These are phyloP conservation scores for Purpureocillium takamizusanense DNA, from an alignment of 2,329 filamentous ascomycete species.

Conservation along the genomic window DNA sequence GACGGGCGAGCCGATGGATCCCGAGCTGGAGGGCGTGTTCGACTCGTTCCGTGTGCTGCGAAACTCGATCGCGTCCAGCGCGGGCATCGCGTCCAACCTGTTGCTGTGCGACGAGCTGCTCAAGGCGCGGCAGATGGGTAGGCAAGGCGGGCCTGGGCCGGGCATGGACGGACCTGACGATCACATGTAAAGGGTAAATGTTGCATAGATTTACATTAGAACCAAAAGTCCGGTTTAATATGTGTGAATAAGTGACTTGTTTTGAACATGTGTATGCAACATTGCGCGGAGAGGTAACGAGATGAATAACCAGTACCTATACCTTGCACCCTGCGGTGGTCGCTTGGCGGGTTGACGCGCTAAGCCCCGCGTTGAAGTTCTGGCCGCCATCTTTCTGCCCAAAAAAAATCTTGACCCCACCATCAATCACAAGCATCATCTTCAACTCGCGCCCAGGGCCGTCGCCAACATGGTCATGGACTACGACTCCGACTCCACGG, in stretches of 20 bases:
- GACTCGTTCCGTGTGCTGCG: slow-evolving; percentile 93
- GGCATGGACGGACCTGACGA: slow-evolving; percentile 54
- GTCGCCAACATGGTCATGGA: slow-evolving; percentile 41
- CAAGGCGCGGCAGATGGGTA: slow-evolving; percentile 92
- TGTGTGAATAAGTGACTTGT: too few species aligned
- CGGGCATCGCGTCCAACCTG: slow-evolving; percentile 91
- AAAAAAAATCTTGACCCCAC: slow-evolving; percentile 32
- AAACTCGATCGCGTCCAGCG: slow-evolving; percentile 88
- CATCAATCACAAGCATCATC: slow-evolving; percentile 8
- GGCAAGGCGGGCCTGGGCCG: slow-evolving; percentile 51
- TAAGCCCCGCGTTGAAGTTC: slow-evolving; percentile 12
- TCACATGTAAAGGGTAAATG: slow-evolving; percentile 34
- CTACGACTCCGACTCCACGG: slow-evolving; percentile 82
- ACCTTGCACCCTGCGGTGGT: too few species aligned
- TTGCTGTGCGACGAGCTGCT: slow-evolving; percentile 93
- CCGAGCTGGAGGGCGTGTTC: slow-evolving; percentile 82
- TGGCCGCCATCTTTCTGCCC: neutral
- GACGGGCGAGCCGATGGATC: slow-evolving; percentile 91
- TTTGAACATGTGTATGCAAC: too few species aligned
- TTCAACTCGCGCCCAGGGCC: neutral
- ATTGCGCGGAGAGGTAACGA: too few species aligned
- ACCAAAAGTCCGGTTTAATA: slow-evolving; percentile 15
- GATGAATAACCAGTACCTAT: too few species aligned
- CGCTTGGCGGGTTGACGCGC: slow-evolving; percentile 9
- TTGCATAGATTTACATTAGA: slow-evolving; percentile 25